Conservation (phyloP, 495 filamentous ascomycete genomes). For the Aspergillus avenaceus region DNA sequence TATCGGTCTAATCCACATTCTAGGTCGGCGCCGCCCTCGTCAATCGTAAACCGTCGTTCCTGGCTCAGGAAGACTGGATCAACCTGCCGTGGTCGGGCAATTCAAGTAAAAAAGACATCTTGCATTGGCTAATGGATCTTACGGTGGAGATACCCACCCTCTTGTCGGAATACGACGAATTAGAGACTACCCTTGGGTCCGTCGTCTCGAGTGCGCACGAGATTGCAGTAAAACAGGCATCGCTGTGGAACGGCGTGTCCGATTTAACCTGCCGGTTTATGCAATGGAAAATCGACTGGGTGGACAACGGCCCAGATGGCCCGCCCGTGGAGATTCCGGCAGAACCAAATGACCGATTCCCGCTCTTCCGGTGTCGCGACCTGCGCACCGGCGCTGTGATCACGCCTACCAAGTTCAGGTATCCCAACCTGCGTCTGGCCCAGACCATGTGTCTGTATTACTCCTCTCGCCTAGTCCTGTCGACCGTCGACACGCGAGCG, state of each 20-base stretch:
- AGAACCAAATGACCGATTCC: constrained; percentile 25
- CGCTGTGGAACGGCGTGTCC: constrained; percentile 35
- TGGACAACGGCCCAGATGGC: constrained; percentile 33
- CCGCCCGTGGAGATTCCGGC: constrained; percentile 27
- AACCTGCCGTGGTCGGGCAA: constrained; percentile 40
- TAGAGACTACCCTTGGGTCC: constrained; percentile 18
- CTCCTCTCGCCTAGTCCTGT: constrained; percentile 32
- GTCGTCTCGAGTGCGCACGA: constrained; percentile 29
- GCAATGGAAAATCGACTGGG: constrained; percentile 34
- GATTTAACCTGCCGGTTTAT: constrained; percentile 29
- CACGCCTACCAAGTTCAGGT: constrained; percentile 32
- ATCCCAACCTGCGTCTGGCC: constrained; percentile 38
- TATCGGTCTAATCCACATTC: no score
- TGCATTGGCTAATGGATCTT: constrained; percentile 39
- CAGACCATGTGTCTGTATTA: constrained; percentile 45
- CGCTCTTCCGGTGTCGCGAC: constrained; percentile 36
- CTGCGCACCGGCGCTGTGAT: constrained; percentile 35
- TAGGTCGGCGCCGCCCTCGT: constrained; percentile 35
- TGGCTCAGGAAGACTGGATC: constrained; percentile 40
- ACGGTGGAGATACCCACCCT: constrained; percentile 35
- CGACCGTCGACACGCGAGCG: constrained; percentile 33
- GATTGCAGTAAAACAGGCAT: constrained; percentile 31
- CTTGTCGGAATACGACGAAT: constrained; percentile 29
- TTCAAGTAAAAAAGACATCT: constrained; percentile 38
- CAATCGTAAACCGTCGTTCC: constrained; percentile 30